phyloP scores from a whole-genome alignment of 805 yeast genomes.

The Sungouiella blattae region DNA sequence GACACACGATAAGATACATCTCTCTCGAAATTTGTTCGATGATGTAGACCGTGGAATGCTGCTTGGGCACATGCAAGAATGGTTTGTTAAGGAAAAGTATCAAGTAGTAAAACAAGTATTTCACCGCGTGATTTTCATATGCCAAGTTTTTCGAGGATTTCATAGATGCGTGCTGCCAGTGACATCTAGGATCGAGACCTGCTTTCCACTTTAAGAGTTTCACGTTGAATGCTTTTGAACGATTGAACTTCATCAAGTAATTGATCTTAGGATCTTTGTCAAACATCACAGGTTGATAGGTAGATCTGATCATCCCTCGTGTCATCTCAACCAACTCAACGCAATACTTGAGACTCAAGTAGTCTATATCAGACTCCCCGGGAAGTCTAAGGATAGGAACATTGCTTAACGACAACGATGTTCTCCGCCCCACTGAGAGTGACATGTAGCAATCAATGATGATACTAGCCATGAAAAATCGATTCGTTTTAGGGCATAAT shows the following conservation, averaged over 20 bases:
- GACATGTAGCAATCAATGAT: conserved; percentile 13
- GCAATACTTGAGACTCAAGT: conserved; percentile 8
- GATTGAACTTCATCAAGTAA: conserved; percentile 16
- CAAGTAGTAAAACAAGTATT: conserved; percentile 13
- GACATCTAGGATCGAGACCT: conserved; percentile 9
- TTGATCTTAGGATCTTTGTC: conserved; percentile 15
- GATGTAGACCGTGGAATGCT: conserved; percentile 13
- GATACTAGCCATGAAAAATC: conserved; percentile 13
- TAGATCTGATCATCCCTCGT: conserved; percentile 13
- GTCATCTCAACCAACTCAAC: conserved; percentile 14
- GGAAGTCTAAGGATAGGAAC: conserved; percentile 13
- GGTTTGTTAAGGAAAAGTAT: conserved; percentile 17
- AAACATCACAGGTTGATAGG: conserved; percentile 14
- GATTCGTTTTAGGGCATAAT: conserved; percentile 2
- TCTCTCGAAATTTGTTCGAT: conserved; percentile 17
- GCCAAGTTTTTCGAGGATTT: conserved; percentile 9
- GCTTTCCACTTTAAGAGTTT: conserved; percentile 15
- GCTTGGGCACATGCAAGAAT: conserved; percentile 16
- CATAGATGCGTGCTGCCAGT: conserved; percentile 15
- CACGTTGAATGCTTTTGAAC: conserved; percentile 14
- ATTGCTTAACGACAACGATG: conserved; percentile 5
- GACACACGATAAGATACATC: conserved; percentile 10
- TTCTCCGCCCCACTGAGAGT: conserved; percentile 13
- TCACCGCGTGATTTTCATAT: conserved; percentile 14
- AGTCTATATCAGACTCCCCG: conserved; percentile 10